Evolutionary conservation across 2,329 filamentous ascomycete species (phyloP).

Genomic region (Trichophyton equinum): DNA sequence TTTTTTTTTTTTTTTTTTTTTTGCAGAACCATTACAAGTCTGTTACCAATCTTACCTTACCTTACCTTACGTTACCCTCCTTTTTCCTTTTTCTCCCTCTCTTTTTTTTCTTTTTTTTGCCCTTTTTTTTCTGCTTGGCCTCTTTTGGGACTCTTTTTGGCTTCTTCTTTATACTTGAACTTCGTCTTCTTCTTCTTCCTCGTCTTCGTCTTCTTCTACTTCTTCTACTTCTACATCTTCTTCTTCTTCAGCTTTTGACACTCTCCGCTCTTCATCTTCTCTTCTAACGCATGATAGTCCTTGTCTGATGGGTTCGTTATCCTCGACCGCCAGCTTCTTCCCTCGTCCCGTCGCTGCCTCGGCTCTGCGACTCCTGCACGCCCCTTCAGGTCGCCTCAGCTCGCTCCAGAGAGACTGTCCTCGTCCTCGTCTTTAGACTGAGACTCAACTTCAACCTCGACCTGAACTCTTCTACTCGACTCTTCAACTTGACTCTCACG

Average conservation of each 20-base stretch:
- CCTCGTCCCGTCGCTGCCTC: conserved; percentile 34
- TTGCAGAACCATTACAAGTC: too few relatives aligned
- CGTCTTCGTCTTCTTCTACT: neutral
- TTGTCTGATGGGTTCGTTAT: conserved; percentile 26
- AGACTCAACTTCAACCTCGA: too few relatives aligned
- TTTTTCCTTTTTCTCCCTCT: neutral
- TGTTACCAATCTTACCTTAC: too few relatives aligned
- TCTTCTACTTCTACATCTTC: conserved; percentile 27
- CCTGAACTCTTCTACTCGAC: too few relatives aligned
- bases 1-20: too few relatives aligned
- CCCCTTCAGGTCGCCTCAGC: conserved; percentile 32
- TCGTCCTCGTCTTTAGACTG: neutral
- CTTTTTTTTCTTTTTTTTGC: neutral
- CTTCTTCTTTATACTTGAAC: conserved; percentile 13
- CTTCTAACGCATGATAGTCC: conserved; percentile 24
- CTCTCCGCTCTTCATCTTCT: neutral
- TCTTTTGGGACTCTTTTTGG: neutral
- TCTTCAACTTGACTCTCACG: too few relatives aligned
- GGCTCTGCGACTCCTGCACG: conserved; percentile 40
- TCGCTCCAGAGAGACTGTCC: conserved; percentile 14
- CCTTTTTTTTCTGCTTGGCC: neutral
- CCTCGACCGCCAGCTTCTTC: conserved; percentile 19
- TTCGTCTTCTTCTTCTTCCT: conserved; percentile 26
- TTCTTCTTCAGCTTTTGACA: neutral
- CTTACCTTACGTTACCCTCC: neutral